phyloP scores from a whole-genome alignment of 1,139 yeast species.

The Kluyveromyces sp. region DNA sequence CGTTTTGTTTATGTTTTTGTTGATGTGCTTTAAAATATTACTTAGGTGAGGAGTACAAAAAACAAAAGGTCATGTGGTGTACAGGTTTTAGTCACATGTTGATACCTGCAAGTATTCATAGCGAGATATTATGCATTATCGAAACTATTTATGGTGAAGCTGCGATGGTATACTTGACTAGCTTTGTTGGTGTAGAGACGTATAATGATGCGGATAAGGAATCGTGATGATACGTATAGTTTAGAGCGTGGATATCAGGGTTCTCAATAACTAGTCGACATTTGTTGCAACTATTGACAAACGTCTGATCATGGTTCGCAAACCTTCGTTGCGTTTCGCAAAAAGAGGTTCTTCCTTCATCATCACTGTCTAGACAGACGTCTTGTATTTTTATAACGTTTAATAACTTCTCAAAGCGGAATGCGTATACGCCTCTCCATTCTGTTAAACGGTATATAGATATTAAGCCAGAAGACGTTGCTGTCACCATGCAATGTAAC shows the following conservation, averaged over 20 bases:
- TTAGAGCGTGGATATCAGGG: background rate
- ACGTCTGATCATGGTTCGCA: background rate
- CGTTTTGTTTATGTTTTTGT: background rate
- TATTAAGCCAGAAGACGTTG: conserved; percentile 46
- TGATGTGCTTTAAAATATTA: background rate
- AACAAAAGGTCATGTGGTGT: background rate
- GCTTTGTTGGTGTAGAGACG: background rate
- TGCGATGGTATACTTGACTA: background rate
- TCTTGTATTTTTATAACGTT: background rate
- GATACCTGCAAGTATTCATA: no score
- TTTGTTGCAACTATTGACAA: background rate
- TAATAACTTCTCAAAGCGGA: conserved; percentile 33
- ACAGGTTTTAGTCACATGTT: background rate
- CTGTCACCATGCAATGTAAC: conserved; percentile 44
- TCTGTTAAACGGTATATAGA: conserved; percentile 46
- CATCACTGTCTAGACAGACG: conserved; percentile 1
- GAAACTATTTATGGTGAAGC: no score
- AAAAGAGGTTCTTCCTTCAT: background rate
- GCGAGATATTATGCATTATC: no score
- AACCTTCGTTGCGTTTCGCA: background rate
- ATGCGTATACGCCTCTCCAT: conserved; percentile 45
- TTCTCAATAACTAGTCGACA: background rate
- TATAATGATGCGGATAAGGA: background rate
- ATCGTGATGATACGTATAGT: background rate
- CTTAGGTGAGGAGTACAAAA: background rate